Evolutionary conservation across 257 asterid species (phyloP).

Genomic region (Misopates orontium): DNA sequence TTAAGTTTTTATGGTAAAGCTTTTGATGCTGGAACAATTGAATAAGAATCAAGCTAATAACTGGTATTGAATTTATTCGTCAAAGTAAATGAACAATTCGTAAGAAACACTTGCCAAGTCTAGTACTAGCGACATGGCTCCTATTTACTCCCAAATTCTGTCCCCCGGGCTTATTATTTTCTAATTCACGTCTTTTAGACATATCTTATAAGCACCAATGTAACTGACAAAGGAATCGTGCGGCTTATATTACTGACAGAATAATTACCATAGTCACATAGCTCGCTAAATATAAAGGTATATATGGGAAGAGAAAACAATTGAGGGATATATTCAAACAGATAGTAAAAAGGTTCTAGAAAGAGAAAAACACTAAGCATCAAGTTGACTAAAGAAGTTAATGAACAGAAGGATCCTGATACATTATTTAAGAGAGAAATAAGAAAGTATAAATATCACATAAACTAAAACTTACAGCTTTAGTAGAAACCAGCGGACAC

Average conservation of each 20-base stretch:
- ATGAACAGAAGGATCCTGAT: background rate
- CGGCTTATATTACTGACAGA: background rate
- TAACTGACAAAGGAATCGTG: background rate
- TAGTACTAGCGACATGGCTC: background rate
- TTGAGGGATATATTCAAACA: background rate
- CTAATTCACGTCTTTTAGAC: background rate
- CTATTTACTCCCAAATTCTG: background rate
- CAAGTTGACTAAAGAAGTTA: conserved; percentile 6
- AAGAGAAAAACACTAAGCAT: conserved; percentile 15
- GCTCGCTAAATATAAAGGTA: conserved; percentile 9
- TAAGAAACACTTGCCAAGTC: background rate
- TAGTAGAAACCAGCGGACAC: conserved; percentile 73
- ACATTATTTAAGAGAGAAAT: background rate
- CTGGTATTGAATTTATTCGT: background rate
- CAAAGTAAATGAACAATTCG: background rate
- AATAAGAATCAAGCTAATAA: background rate
- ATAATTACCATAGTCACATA: conserved; percentile 7
- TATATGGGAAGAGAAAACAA: background rate
- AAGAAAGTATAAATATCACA: conserved; percentile 7
- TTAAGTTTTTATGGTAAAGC: conserved; percentile 9
- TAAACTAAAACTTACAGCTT: conserved; percentile 48
- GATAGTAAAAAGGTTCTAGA: background rate
- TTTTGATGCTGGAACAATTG: background rate
- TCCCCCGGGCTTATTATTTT: background rate
- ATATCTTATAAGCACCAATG: background rate